Percentiles rank a stretch among this genome's conserved stretches.
Evolutionary conservation across 2,329 filamentous ascomycete genomes (phyloP).

Genomic region (Ophiocordyceps camponoti-floridani): DNA sequence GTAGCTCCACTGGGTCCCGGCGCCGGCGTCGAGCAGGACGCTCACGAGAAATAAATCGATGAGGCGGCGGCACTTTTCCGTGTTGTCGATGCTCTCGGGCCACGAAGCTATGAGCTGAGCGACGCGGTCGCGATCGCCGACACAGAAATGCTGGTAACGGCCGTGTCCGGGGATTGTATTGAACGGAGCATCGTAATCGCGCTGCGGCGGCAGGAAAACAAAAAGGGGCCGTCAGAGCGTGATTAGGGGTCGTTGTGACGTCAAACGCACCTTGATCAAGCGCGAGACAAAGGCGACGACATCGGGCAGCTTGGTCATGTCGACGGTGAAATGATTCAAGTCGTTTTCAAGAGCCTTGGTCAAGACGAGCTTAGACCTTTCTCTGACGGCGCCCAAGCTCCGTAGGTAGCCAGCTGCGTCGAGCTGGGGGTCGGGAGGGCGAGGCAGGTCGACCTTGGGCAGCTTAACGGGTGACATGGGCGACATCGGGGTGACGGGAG

Average conservation of each 20-base stretch:
- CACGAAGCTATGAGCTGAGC: conserved; percentile 54
- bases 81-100: conserved; percentile 48
- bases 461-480: conserved; percentile 36
- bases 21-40: conserved; percentile 72
- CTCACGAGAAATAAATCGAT: conserved; percentile 67
- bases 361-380: conserved; percentile 55
- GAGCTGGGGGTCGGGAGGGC: conserved; percentile 68
- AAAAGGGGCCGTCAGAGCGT: not conserved
- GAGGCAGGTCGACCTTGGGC: conserved; percentile 64
- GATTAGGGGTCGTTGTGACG: not conserved
- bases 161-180: conserved; percentile 66
- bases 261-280: conserved; percentile 65
- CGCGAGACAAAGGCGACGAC: conserved; percentile 78
- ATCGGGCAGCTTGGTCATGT: conserved; percentile 66
- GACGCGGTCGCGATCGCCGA: conserved; percentile 60
- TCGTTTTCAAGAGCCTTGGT: conserved; percentile 62
- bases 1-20: conserved; percentile 82
- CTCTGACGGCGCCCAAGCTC: conserved; percentile 75
- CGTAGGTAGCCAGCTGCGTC: conserved; percentile 83
- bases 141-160: conserved; percentile 67
- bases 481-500: conserved; percentile 27
- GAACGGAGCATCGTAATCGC: conserved; percentile 38
- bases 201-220: conserved; percentile 12
- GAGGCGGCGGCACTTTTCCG: conserved; percentile 56
- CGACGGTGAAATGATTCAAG: conserved; percentile 74